Evolutionary conservation across 164 flowering plant genomes (phyloP).

Genomic region (Piper longum): DNA sequence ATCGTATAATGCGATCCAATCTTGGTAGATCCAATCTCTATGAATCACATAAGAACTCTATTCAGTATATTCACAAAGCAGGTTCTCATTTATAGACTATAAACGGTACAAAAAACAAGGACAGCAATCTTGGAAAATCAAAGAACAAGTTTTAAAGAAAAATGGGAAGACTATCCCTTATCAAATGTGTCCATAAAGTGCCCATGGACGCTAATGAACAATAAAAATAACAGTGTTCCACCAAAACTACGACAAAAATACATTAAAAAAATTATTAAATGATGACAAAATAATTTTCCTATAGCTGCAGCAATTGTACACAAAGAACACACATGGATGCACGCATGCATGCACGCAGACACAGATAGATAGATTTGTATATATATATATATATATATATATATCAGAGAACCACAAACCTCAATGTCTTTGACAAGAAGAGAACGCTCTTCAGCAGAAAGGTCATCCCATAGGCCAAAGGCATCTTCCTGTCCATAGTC

Average conservation of each 20-base stretch:
- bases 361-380: background rate
- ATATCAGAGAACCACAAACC: conserved; percentile 16
- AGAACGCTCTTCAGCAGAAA: conserved; percentile 59
- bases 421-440: conserved; percentile 75
- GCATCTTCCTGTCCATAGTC: conserved; percentile 90
- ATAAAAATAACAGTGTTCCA: no score
- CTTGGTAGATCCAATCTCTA: conserved; percentile 37
- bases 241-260: no score
- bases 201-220: no score
- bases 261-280: no score
- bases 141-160: no score
- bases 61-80: background rate
- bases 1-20: conserved; percentile 82
- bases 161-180: no score
- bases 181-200: no score
- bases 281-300: no score
- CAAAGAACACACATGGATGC: no score
- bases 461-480: conserved; percentile 95
- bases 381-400: background rate
- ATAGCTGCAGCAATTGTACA: no score
- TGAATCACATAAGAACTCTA: background rate
- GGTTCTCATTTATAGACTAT: background rate
- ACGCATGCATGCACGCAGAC: background rate
- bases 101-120: no score
- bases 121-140: no score